Conservation (phyloP, 768 basidiomycete genomes). For the Vararia minispora region DNA sequence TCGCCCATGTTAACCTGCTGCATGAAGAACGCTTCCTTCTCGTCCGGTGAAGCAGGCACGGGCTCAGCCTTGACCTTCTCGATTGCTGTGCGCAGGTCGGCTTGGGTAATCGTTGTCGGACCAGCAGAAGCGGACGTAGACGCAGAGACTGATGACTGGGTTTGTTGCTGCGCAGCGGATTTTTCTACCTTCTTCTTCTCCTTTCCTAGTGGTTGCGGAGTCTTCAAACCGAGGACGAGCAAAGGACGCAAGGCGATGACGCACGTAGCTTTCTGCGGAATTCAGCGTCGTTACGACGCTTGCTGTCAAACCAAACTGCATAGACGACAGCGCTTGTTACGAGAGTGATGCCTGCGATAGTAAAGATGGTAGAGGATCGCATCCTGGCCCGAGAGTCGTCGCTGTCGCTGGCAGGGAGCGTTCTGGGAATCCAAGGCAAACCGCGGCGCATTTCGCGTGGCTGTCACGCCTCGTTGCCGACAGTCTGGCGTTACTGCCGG, state of each 20-base stretch:
- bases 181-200: constrained; percentile 86
- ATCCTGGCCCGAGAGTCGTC: too few relatives aligned
- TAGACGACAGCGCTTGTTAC: constrained; percentile 56
- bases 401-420: too few relatives aligned
- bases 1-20: constrained; percentile 82
- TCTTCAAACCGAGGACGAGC: constrained; percentile 1
- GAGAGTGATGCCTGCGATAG: constrained; percentile 35
- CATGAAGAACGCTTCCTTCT: constrained; percentile 89
- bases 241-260: constrained; percentile 1
- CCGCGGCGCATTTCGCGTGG: too few relatives aligned
- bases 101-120: constrained; percentile 27
- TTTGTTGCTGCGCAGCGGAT: constrained; percentile 34
- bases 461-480: too few relatives aligned
- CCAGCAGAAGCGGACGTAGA: constrained; percentile 21
- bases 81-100: constrained; percentile 52
- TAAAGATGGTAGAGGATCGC: constrained; percentile 29
- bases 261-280: constrained; percentile 73
- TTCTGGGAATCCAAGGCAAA: too few relatives aligned
- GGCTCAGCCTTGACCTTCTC: constrained; percentile 59
- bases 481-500: too few relatives aligned
- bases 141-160: neutral
- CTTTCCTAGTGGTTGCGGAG: constrained; percentile 45
- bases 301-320: constrained; percentile 91
- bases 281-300: constrained; percentile 71
- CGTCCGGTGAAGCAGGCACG: constrained; percentile 54